Percentiles rank a stretch among this genome's conserved stretches.
phyloP scores from a whole-genome alignment of 2,329 filamentous ascomycete genomes.

The Septoria linicola region DNA sequence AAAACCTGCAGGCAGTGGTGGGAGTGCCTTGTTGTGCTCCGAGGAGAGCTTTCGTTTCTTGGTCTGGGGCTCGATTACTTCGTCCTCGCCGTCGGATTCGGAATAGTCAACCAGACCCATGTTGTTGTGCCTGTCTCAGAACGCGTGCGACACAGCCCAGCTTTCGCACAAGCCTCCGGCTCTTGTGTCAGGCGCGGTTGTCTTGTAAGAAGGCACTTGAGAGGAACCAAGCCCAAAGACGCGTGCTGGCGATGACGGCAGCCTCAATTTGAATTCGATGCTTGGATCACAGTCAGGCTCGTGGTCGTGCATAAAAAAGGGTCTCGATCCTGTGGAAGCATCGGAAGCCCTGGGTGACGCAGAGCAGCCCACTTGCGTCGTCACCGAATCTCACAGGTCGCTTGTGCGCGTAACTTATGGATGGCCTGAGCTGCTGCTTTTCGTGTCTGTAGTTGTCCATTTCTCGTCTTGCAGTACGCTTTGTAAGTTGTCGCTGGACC shows the following conservation, averaged over 20 bases:
- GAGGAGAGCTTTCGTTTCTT: slow-evolving; percentile 28
- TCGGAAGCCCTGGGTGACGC: too few relatives aligned
- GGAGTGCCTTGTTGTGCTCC: slow-evolving; percentile 23
- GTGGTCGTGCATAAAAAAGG: too few relatives aligned
- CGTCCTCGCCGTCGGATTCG: slow-evolving; percentile 45
- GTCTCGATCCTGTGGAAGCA: too few relatives aligned
- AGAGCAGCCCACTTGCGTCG: too few relatives aligned
- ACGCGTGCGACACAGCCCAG: neutral
- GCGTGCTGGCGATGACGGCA: slow-evolving; percentile 9
- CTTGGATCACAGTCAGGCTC: slow-evolving; percentile 1
- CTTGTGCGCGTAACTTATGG: too few relatives aligned
- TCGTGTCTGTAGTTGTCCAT: too few relatives aligned
- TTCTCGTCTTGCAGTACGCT: too few relatives aligned
- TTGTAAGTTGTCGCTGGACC: too few relatives aligned
- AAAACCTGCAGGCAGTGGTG: slow-evolving; percentile 73
- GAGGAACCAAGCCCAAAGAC: too few relatives aligned
- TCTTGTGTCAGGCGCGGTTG: neutral
- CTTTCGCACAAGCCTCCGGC: neutral
- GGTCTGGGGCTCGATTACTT: slow-evolving; percentile 20
- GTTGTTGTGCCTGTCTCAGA: neutral
- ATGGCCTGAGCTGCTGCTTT: too few relatives aligned
- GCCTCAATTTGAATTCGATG: neutral
- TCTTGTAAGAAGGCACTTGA: neutral
- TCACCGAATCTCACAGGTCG: too few relatives aligned
- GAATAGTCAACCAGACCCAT: slow-evolving; percentile 69